Base-by-base conservation (phyloP, 257 asterid species). In the Striga asiatica region DNA sequence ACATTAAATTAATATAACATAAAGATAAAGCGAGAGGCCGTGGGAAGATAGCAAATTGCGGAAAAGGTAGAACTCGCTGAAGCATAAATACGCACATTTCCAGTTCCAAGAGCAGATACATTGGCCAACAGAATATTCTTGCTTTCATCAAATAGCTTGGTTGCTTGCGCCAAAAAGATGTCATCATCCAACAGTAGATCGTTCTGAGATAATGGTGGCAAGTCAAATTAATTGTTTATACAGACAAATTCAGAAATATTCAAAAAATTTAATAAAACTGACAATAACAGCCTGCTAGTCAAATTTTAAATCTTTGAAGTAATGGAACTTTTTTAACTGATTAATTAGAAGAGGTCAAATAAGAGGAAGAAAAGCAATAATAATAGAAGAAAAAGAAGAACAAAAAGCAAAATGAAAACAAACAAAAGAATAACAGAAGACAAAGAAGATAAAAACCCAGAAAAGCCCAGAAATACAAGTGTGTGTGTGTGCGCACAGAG, bases 131-230 rank as follows among this genome's bases (percentile, higher is more conserved):
- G 71, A 71, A 83, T 68, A 74, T 59, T 78, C 67, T 78, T 83
- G 76, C 82, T 81, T 60, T 83, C 89, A 4, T 64, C 78, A 50
- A 86, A 82, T 42, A 89, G 73, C 74, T 80, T 78, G 8, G 69
- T 69, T 2, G 88, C 88, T 74, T 80, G 77, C 21, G 52, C 67
- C 69, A 74, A 52, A 51, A 75, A 55, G 60, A 63, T 53, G 57
- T 64, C 80, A n/a, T n/a, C n/a, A 16, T 72, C 87, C 71, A 75
- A 24, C 31, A 60, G 73, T 43, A 89, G 63, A 46, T 74, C 88
- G 60, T 70, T 78, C 96, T 89, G 46, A 45, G 54, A 66, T 16
- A 51, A 12, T n/a, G 39, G 48, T 25, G 31, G 14, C 7, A 43
- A 45, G 28, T 41, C 23, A 41, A 5, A 41, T 13, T 12, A 21